Conservation (phyloP, 1,284 basidiomycete genomes). For the Puccinia novopanici region DNA sequence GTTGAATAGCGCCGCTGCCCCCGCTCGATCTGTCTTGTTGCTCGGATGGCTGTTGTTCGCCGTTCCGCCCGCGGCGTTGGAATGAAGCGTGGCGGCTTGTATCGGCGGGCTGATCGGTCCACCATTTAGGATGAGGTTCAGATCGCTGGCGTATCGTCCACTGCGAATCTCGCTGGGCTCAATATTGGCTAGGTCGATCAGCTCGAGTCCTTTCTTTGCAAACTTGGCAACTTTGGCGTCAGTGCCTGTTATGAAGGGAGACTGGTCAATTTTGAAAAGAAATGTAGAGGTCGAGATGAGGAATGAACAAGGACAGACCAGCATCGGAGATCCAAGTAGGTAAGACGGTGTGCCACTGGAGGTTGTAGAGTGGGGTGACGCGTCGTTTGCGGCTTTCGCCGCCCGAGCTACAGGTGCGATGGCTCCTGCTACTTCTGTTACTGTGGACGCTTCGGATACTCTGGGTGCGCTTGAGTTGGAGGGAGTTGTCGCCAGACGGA, state of each 20-base stretch:
- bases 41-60: too few relatives aligned
- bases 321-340: conserved; percentile 86
- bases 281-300: not conserved
- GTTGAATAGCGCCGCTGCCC: not conserved
- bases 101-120: conserved; percentile 12
- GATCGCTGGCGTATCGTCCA: conserved; percentile 73
- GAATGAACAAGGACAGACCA: conserved; percentile 4
- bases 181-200: conserved; percentile 59
- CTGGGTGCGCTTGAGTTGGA: not conserved
- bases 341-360: conserved; percentile 88
- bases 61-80: not conserved
- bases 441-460: conserved; percentile 57
- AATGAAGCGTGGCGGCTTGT: conserved; percentile 5
- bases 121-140: conserved; percentile 66
- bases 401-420: conserved; percentile 62
- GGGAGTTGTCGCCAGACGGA: not conserved
- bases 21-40: not conserved
- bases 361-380: conserved; percentile 90
- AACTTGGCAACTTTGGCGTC: conserved; percentile 93
- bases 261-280: not conserved
- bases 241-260: conserved; percentile 66
- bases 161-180: conserved; percentile 65
- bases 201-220: conserved; percentile 69
- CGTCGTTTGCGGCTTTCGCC: conserved; percentile 67
- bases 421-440: conserved; percentile 60